These are phyloP conservation scores for Eurotiales sp. DNA, from an alignment of 2,329 filamentous ascomycete genomes.

Conservation along the genomic window DNA sequence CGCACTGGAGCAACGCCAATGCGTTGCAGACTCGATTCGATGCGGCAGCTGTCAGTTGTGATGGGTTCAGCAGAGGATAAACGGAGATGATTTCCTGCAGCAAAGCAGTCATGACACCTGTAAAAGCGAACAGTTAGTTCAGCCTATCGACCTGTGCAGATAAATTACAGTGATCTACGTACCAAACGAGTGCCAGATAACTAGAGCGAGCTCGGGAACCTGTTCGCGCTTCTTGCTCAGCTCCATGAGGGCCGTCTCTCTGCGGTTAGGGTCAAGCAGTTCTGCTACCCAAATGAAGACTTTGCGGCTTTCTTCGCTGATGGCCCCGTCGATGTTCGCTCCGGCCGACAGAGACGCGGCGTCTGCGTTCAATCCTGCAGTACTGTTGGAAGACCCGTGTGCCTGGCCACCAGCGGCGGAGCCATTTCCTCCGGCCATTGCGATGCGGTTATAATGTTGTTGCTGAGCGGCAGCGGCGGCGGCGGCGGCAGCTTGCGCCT, in stretches of 20 bases:
- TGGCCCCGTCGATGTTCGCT: conserved; percentile 57
- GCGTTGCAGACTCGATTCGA: conserved; percentile 98
- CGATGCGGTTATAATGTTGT: conserved; percentile 68
- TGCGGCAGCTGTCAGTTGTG: conserved; percentile 93
- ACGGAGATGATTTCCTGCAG: conserved; percentile 99
- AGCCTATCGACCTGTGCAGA: not conserved
- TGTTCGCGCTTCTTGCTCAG: conserved; percentile 98
- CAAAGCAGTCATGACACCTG: conserved; percentile 96
- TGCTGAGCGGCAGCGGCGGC: conserved; percentile 42
- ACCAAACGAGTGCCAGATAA: conserved; percentile 99
- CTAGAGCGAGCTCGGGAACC: conserved; percentile 90
- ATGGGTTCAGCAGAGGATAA: conserved; percentile 93
- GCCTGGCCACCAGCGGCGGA: conserved; percentile 23
- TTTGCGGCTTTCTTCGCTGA: conserved; percentile 86
- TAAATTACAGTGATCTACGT: conserved; percentile 32
- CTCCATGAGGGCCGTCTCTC: conserved; percentile 88
- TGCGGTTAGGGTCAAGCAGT: conserved; percentile 77
- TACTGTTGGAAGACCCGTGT: conserved; percentile 31
- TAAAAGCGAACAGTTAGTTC: not conserved
- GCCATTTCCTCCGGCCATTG: conserved; percentile 57
- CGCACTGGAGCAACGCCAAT: conserved; percentile 89
- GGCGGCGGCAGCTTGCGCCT: conserved; percentile 47
- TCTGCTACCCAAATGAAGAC: conserved; percentile 94
- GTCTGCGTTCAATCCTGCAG: conserved; percentile 48
- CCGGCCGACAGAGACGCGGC: conserved; percentile 22